A percentile compares a stretch with the other conserved stretches of the same genome.
Evolutionary conservation across 495 filamentous ascomycete species (phyloP).

Genomic region (Antarctomyces pellizariae): DNA sequence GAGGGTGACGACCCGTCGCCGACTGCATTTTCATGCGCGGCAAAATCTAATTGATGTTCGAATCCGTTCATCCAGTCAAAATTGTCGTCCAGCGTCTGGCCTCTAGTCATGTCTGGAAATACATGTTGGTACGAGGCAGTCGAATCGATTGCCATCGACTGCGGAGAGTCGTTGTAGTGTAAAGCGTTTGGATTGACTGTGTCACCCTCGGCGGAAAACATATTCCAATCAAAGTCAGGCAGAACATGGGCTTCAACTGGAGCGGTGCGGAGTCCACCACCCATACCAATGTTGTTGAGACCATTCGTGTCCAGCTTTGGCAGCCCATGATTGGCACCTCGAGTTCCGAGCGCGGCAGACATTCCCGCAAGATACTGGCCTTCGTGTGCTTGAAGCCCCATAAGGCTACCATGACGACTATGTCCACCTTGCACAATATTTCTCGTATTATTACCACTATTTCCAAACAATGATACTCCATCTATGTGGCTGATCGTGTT

Average conservation of each 20-base stretch:
- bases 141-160: conserved; percentile 43
- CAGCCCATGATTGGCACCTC: conserved; percentile 39
- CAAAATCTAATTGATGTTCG: conserved; percentile 52
- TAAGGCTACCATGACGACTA: conserved; percentile 41
- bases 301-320: conserved; percentile 67
- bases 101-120: conserved; percentile 29
- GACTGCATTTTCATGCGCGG: conserved; percentile 47
- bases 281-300: conserved; percentile 35
- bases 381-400: conserved; percentile 38
- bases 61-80: conserved; percentile 79
- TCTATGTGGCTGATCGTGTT: conserved; percentile 97
- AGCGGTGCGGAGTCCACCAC: conserved; percentile 52
- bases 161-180: conserved; percentile 72
- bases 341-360: conserved; percentile 38
- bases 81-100: conserved; percentile 46
- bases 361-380: conserved; percentile 46
- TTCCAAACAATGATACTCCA: conserved; percentile 42
- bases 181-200: conserved; percentile 95
- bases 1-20: conserved; percentile 92
- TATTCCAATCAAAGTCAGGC: conserved; percentile 52
- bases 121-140: conserved; percentile 50
- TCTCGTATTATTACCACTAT: conserved; percentile 32
- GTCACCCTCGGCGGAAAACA: conserved; percentile 36
- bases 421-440: conserved; percentile 17
- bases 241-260: conserved; percentile 48